Base-by-base conservation (phyloP, 345 rosid species). In the Eucalyptus cloeziana region DNA sequence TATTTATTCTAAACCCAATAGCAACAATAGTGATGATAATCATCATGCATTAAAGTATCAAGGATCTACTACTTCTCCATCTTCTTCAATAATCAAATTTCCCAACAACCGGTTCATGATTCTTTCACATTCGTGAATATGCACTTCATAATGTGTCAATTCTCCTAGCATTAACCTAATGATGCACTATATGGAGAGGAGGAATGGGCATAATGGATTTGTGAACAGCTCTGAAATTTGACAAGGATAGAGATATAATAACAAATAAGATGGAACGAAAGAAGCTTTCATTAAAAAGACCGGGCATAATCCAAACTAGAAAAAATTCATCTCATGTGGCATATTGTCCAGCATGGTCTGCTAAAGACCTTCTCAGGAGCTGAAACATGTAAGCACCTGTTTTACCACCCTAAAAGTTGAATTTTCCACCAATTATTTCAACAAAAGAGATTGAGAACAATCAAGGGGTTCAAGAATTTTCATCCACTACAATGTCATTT, bases 321-420 rank as follows among this genome's bases (percentile, higher is more conserved):
- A 8, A 94, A 93, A 96, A 93, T 89, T 95, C 94, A 88, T 96
- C 96, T 81, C 96, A 95, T 49, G 94, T 95, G 1, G 97, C 98
- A 91, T 94, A 96, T 92, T 89, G 93, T 86, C 99, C 95, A 89
- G 94, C 91, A 54, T 87, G 93, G 88, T 89, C 93, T 86, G 89
- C 93, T 85, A 49, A 97, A 91, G 49, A 95, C 94, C 92, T 92
- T 92, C 94, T 96, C 97, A 22, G 95, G 95, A 19, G 96, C 96
- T 96, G 93, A 92, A 90, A 91, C 87, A 91, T 81, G 51, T 22
- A 69, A 85, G 47, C 64, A 15, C 13, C 16, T 8, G 88, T 25
- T 40, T 31, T 69, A 52, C 17, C 24, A 9, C 47, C 37, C 24
- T 58, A 17, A 27, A 87, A 87, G 56, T 31, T 67, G 79, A 67